Percentiles rank a stretch among this genome's conserved stretches.
Conservation (phyloP, 306 rosid genomes). For the Cucurbita maxima region DNA sequence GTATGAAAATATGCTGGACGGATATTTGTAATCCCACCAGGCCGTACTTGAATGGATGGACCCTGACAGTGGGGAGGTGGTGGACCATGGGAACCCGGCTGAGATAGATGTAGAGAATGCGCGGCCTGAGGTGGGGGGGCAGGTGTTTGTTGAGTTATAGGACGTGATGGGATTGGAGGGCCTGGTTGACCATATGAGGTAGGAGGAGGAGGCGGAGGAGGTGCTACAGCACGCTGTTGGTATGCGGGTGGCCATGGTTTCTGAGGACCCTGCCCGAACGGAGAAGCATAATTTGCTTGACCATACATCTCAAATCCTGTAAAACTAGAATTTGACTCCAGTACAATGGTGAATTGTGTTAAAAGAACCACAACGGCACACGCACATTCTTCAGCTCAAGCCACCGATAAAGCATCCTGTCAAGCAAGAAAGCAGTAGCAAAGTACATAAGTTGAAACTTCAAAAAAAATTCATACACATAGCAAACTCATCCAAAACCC, state of each 20-base stretch:
- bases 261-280: constrained; percentile 30
- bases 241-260: constrained; percentile 27
- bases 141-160: constrained; percentile 14
- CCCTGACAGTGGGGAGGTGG: constrained; percentile 15
- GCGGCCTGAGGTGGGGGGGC: constrained; percentile 23
- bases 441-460: not conserved
- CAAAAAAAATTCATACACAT: not conserved
- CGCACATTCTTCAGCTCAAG: constrained; percentile 4
- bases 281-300: constrained; percentile 38
- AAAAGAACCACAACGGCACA: constrained; percentile 16
- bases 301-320: constrained; percentile 36
- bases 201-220: constrained; percentile 15
- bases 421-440: not conserved
- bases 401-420: constrained; percentile 1
- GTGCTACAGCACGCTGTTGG: constrained; percentile 28
- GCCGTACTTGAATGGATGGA: constrained; percentile 22
- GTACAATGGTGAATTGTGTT: not conserved
- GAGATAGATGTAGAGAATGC: constrained; percentile 21
- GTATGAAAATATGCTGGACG: constrained; percentile 25
- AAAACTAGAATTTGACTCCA: not conserved
- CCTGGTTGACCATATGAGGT: constrained; percentile 3
- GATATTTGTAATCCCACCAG: constrained; percentile 18
- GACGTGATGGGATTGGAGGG: constrained; percentile 3
- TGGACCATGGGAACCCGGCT: constrained; percentile 25
- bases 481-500: not conserved